Percentiles rank a stretch among this genome's conserved stretches.
Evolutionary conservation across 1,139 yeast genomes (phyloP).

Genomic region (Saccharomyces hybrid): DNA sequence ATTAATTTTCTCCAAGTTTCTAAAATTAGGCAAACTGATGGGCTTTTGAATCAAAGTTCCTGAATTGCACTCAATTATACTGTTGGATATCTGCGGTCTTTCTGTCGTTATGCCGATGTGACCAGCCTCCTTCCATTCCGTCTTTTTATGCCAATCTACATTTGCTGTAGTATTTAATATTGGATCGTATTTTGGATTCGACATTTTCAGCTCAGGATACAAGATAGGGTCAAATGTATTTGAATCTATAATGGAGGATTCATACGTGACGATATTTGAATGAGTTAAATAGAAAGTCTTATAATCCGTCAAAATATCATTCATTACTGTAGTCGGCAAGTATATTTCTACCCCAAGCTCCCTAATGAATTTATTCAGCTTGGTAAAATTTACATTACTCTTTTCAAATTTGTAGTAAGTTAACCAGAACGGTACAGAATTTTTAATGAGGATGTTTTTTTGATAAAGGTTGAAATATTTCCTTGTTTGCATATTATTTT

Average conservation of each 20-base stretch:
- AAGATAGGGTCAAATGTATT: conserved; percentile 19
- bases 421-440: conserved; percentile 48
- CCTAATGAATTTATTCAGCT: conserved; percentile 38
- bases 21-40: conserved; percentile 49
- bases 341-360: conserved; percentile 38
- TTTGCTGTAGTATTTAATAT: conserved; percentile 6
- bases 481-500: conserved; percentile 34
- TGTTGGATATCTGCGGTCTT: conserved; percentile 49
- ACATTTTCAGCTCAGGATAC: conserved; percentile 22
- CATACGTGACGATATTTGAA: conserved; percentile 18
- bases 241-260: conserved; percentile 2
- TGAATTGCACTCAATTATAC: conserved; percentile 30
- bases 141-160: conserved; percentile 31
- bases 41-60: conserved; percentile 23
- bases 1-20: conserved; percentile 53
- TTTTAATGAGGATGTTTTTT: conserved; percentile 33
- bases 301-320: conserved; percentile 36
- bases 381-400: conserved; percentile 36
- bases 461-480: conserved; percentile 39
- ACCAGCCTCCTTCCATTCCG: conserved; percentile 41
- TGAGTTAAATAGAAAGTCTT: conserved; percentile 28
- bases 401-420: conserved; percentile 48
- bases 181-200: conserved; percentile 20
- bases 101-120: conserved; percentile 54
- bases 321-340: conserved; percentile 42